Conservation (phyloP, 23 red algal genomes). For the Gracilaria caudata region DNA sequence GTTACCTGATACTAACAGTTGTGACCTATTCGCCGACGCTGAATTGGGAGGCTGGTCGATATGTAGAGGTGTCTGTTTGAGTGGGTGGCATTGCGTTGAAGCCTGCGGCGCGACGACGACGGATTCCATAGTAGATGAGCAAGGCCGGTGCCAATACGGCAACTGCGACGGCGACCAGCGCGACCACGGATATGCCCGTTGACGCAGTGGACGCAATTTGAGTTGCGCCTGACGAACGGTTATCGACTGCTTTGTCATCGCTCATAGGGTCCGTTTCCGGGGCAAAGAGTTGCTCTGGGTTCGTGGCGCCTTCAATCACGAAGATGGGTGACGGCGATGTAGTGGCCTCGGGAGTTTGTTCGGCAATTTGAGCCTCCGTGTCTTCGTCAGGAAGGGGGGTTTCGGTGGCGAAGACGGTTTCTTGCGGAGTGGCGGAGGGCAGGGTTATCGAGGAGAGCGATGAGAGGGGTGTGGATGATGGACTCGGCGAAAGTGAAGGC, state of each 20-base stretch:
- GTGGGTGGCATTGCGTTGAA: conserved; percentile 62
- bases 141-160: conserved; percentile 45
- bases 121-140: conserved; percentile 45
- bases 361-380: background rate
- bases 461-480: background rate
- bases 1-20: background rate
- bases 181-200: conserved; percentile 29
- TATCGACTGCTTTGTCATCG: background rate
- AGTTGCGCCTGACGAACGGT: conserved; percentile 3
- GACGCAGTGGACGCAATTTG: background rate
- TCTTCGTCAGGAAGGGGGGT: background rate
- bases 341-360: background rate
- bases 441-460: background rate
- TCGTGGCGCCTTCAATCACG: background rate
- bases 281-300: background rate
- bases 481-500: background rate
- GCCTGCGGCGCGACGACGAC: conserved; percentile 31
- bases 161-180: conserved; percentile 45
- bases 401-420: background rate
- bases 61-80: background rate
- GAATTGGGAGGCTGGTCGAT: conserved; percentile 16
- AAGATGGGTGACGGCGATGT: background rate
- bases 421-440: background rate
- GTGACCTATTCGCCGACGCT: conserved; percentile 39
- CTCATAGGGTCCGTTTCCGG: background rate